Base-by-base conservation (phyloP, 176 grass and related monocot species). In the Lolium multiflorum region DNA sequence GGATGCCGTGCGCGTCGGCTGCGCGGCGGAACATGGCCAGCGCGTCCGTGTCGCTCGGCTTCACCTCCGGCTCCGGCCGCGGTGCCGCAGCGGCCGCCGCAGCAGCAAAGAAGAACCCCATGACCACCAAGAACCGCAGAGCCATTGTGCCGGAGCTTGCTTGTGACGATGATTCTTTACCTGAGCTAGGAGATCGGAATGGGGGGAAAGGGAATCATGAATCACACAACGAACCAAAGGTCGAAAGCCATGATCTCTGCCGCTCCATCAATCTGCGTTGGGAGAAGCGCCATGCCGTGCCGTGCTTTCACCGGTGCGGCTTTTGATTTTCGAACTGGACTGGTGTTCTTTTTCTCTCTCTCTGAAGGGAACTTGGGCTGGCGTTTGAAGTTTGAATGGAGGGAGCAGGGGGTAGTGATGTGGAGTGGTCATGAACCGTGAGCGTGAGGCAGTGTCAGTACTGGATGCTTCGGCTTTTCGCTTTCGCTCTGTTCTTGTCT, bases 1-100 rank as follows among this genome's bases (percentile, higher is more conserved):
- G 91, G 80, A 92, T 94, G 82, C 94, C 94, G 60, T 97, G 94
- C 22, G 80, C 64, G 78, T 97, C 94, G 28, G 91, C 88, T 13
- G 41, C 88, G 14, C 59, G 82, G 0, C 89, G 94, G 81, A 97
- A 97, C 38, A 92, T 83, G 89, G 84, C 88, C 9, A 97, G 88
- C 44, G 87, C 91, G 46, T 93, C 91, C 0, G 94, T 92, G 82
- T 97, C 94, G 71, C 94, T 91, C 14, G 86, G 90, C 77, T 91
- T 91, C 82, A 81, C 21, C 82, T 91, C 89, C 4, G 86, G 89
- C 56, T 89, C 67, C 12, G 87, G 81, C 83, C 26, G 18, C 50
- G 39, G 82, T 17, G 38, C 11, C 37, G 39, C 50, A 11, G 84
- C 22, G 1, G 80, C 57, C 21, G 67, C 50, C 18, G 81, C 69